Base-by-base conservation (phyloP, 148 eudicot genomes). In the Cornus suecica region DNA sequence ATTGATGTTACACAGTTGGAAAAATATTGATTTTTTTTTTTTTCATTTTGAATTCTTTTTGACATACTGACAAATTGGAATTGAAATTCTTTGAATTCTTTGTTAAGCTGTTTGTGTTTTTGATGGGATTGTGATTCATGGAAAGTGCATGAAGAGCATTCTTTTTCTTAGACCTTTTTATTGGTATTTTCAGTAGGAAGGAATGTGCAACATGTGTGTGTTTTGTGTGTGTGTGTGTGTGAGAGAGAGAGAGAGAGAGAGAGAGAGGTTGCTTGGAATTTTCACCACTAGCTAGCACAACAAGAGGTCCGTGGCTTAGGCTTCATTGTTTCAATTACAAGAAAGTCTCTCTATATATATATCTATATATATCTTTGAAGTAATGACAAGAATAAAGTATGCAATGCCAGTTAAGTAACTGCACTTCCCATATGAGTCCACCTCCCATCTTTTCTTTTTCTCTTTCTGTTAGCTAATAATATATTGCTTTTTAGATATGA, bases 301-400 rank as follows among this genome's bases (percentile, higher is more conserved):
- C 76, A 70, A 76, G 56, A 67, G 66, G 28, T 71, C 66, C 72
- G 66, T 51, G 30, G 45, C 18, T 25, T 15, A 62, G 68, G 76
- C 72, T 78, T 56, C 80, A 32, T 78, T 71, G 76, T 72, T 78
- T 72, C 76, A 78, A 27, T 24, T 66, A 72, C 81, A 78, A 78
- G 76, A 58, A 34, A 18, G 8, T 22, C 24, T 58, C 62, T 58
- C 62, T 58, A 24, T 58, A 24, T 58, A 24, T 58, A 24, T 58
- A 60, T 65, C 80, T 76, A 26, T 68, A 54, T 68, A 66, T 76
- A 66, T 68, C 32, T 22, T 15, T 18, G 18, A 18, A 20, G 58
- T 61, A 30, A 34, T 58, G 75, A 27, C 48, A 71, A 66, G 62
- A 58, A 58, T 58, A 58, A 72, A 65, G 80, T 66, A 52, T 56